phyloP scores from a whole-genome alignment of 306 rosid genomes.

The Dryas octopetala region DNA sequence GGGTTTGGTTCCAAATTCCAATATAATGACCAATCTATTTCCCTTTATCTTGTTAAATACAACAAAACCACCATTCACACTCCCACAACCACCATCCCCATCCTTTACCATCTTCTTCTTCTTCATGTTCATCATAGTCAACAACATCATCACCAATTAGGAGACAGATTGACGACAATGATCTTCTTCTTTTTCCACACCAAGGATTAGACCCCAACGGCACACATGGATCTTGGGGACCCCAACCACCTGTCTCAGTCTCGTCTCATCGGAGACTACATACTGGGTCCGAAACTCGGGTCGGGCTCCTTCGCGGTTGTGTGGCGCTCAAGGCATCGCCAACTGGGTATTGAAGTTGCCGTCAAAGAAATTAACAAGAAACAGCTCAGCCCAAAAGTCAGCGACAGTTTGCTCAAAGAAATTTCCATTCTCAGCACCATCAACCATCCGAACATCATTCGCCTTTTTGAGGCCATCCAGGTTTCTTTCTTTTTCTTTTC shows the following conservation, averaged over 20 bases:
- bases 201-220: not conserved
- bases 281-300: slow-evolving; percentile 72
- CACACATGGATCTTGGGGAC: slow-evolving; percentile 48
- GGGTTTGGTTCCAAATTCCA: not conserved
- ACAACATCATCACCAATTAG: not conserved
- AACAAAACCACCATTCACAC: not conserved
- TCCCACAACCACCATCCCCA: not conserved
- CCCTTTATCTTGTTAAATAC: not conserved
- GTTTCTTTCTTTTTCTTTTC: slow-evolving; percentile 27
- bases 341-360: slow-evolving; percentile 72
- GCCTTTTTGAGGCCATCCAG: slow-evolving; percentile 66
- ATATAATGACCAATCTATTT: not conserved
- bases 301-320: slow-evolving; percentile 93
- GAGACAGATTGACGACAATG: not conserved
- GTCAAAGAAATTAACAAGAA: slow-evolving; percentile 76
- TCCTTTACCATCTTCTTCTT: not conserved
- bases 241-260: slow-evolving; percentile 10
- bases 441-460: slow-evolving; percentile 76
- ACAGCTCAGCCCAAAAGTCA: slow-evolving; percentile 62
- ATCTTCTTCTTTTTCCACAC: slow-evolving; percentile 6
- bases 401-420: slow-evolving; percentile 71
- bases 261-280: slow-evolving; percentile 72
- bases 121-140: not conserved
- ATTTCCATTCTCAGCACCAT: slow-evolving; percentile 80
- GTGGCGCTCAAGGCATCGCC: slow-evolving; percentile 70